These are phyloP conservation scores for Neurospora sp. DNA, from an alignment of 495 filamentous ascomycete genomes.

Conservation along the genomic window DNA sequence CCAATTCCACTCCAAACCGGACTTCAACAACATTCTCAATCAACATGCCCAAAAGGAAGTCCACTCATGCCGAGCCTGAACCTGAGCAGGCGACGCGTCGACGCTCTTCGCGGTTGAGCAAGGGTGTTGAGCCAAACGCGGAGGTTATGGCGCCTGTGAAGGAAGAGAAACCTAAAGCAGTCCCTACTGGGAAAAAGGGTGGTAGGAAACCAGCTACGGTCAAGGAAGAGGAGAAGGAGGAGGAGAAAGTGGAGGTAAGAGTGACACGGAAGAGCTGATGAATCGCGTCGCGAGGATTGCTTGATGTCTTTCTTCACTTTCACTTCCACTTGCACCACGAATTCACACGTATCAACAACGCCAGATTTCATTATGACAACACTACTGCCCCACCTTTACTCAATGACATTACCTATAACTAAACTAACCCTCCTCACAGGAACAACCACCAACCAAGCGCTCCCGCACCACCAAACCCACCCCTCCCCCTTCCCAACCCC, in stretches of 20 bases:
- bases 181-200: neutral
- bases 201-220: neutral
- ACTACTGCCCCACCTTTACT: neutral
- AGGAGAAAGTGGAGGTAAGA: neutral
- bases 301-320: too few species aligned
- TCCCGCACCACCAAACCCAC: neutral
- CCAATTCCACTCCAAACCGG: neutral
- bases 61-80: slow-evolving; percentile 4
- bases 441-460: slow-evolving; percentile 1
- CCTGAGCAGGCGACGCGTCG: neutral
- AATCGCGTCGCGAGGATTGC: neutral
- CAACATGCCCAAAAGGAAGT: slow-evolving; percentile 33
- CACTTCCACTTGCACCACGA: neutral
- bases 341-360: neutral
- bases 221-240: neutral
- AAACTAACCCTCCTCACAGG: neutral
- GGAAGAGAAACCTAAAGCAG: neutral
- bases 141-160: neutral
- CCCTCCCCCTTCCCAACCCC: neutral
- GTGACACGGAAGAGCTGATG: neutral
- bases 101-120: neutral
- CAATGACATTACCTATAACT: neutral
- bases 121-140: neutral
- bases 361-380: neutral
- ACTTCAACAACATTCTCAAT: neutral